phyloP scores from a whole-genome alignment of 164 flowering plant genomes.

The Brasenia schreberi region DNA sequence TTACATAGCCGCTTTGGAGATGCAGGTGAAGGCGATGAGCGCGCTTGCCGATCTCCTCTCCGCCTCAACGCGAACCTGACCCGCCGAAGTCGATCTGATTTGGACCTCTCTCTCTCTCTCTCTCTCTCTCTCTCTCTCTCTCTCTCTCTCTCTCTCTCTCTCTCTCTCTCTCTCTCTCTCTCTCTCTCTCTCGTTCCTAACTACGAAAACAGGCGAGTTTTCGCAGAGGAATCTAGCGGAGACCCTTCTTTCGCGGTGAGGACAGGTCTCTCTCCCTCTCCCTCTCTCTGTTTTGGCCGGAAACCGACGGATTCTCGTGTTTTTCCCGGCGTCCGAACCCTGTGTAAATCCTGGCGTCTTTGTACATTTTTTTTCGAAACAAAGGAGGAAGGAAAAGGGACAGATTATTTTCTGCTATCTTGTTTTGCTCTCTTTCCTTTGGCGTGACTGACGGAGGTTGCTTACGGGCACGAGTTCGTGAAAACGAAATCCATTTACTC shows the following conservation, averaged over 20 bases:
- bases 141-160: background rate
- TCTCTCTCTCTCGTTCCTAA: background rate
- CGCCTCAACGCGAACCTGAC: slow-evolving; percentile 3
- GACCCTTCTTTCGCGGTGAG: background rate
- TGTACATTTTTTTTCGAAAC: background rate
- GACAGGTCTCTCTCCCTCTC: background rate
- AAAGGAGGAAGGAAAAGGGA: background rate
- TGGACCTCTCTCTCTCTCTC: background rate
- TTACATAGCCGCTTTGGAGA: slow-evolving; percentile 65
- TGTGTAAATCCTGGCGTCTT: background rate
- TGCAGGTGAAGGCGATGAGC: slow-evolving; percentile 65
- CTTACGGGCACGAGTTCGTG: background rate
- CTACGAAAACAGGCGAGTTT: background rate
- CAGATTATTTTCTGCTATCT: background rate
- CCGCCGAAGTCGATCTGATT: background rate
- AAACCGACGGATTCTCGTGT: background rate
- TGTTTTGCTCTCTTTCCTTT: background rate
- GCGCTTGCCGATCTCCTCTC: slow-evolving; percentile 38
- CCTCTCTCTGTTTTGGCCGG: background rate
- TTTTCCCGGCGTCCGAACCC: background rate
- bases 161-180: background rate
- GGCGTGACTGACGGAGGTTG: background rate
- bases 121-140: background rate
- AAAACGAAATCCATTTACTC: background rate
- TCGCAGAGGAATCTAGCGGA: background rate